These are phyloP conservation scores for Osmanthus fragrans DNA, from an alignment of 257 asterid genomes.

Conservation along the genomic window DNA sequence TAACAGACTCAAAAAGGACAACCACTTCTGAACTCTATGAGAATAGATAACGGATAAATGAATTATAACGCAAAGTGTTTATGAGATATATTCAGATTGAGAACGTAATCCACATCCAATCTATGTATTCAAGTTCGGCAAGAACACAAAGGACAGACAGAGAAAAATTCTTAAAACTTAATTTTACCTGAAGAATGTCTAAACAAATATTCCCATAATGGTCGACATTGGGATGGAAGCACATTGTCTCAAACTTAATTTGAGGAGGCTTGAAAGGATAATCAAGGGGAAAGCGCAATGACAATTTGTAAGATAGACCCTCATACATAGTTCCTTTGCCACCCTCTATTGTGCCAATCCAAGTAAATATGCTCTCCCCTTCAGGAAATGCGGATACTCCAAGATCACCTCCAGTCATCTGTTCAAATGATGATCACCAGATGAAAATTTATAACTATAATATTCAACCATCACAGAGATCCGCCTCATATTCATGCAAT, in stretches of 20 bases:
- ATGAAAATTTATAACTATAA: background rate
- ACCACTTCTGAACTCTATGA: background rate
- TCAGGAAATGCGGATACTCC: conserved; percentile 78
- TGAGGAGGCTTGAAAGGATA: conserved; percentile 83
- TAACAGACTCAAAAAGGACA: background rate
- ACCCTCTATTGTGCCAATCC: conserved; percentile 71
- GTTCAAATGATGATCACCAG: conserved; percentile 4
- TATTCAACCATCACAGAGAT: background rate
- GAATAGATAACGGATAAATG: background rate
- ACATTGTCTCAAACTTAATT: conserved; percentile 66
- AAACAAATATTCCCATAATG: conserved; percentile 67
- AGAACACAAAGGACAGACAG: background rate
- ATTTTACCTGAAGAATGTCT: conserved; percentile 70
- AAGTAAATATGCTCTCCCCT: conserved; percentile 66
- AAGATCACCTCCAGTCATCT: conserved; percentile 65
- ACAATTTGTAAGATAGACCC: conserved; percentile 57
- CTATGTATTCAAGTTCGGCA: background rate
- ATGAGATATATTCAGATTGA: background rate
- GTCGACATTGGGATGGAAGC: conserved; percentile 80
- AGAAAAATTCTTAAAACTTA: background rate
- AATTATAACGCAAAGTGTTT: background rate
- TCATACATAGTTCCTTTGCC: conserved; percentile 68
- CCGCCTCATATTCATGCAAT: too few relatives aligned
- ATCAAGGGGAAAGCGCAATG: conserved; percentile 64
- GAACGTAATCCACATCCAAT: background rate